phyloP scores from a whole-genome alignment of 495 filamentous ascomycete genomes.

The Thermochaetoides thermophila region DNA sequence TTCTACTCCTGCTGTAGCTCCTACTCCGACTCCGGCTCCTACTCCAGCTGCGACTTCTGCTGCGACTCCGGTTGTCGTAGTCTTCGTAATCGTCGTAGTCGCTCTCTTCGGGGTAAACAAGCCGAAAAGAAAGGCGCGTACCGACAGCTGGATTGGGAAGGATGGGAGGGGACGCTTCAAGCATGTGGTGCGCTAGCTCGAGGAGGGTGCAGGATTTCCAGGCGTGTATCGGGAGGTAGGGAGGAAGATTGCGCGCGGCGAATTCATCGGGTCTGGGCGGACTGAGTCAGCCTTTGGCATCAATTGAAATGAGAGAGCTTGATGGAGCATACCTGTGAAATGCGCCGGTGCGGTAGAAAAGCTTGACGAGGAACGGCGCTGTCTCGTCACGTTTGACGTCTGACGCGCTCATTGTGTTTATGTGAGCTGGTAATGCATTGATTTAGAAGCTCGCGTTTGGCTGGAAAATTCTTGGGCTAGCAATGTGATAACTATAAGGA shows the following conservation, averaged over 20 bases:
- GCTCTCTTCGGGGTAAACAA: slow-evolving; percentile 72
- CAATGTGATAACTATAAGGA: too few species aligned
- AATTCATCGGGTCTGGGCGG: slow-evolving; percentile 50
- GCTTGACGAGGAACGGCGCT: slow-evolving; percentile 73
- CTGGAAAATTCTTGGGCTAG: too few species aligned
- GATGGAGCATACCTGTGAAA: slow-evolving; percentile 48
- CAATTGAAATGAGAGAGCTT: slow-evolving; percentile 3
- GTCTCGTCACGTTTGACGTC: background rate
- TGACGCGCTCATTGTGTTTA: slow-evolving; percentile 1
- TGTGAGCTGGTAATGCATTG: too few species aligned
- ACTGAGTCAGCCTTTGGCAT: background rate
- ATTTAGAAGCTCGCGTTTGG: too few species aligned
- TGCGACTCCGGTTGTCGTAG: slow-evolving; percentile 56
- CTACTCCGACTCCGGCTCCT: background rate
- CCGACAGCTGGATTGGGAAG: slow-evolving; percentile 65
- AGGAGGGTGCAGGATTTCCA: slow-evolving; percentile 71
- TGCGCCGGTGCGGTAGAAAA: slow-evolving; percentile 64
- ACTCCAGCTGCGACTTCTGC: slow-evolving; percentile 3
- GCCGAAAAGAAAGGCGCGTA: slow-evolving; percentile 70
- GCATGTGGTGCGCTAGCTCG: slow-evolving; percentile 60
- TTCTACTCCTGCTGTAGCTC: slow-evolving; percentile 15
- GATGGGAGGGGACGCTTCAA: slow-evolving; percentile 22
- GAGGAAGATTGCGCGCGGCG: slow-evolving; percentile 37
- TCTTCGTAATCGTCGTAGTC: slow-evolving; percentile 50
- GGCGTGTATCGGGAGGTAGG: slow-evolving; percentile 72